Conservation (phyloP, 2,329 filamentous ascomycete genomes). For the Elsinoe fawcettii region DNA sequence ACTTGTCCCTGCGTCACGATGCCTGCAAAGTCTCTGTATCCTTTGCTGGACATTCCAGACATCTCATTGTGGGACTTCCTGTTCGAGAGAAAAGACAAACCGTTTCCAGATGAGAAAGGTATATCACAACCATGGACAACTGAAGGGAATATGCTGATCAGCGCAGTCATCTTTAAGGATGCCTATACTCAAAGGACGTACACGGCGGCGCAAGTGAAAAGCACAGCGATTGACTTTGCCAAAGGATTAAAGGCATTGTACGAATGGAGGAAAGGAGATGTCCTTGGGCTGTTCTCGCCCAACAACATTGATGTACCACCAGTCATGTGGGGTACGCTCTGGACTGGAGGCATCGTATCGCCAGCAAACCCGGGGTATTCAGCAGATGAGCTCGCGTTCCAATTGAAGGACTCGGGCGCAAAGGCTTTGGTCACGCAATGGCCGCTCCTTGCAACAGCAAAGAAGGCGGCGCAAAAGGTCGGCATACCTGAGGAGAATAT, state of each 20-base stretch:
- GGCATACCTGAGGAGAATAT: slow-evolving; percentile 66
- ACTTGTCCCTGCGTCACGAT: slow-evolving; percentile 40
- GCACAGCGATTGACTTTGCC: slow-evolving; percentile 65
- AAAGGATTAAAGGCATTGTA: slow-evolving; percentile 66
- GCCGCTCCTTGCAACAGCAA: slow-evolving; percentile 55
- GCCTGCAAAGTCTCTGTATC: slow-evolving; percentile 62
- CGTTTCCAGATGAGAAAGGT: slow-evolving; percentile 69
- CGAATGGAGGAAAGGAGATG: slow-evolving; percentile 76
- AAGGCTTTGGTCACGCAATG: slow-evolving; percentile 69
- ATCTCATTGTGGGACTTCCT: slow-evolving; percentile 72
- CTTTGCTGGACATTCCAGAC: slow-evolving; percentile 60
- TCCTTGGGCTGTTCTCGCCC: slow-evolving; percentile 72
- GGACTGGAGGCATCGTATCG: slow-evolving; percentile 75
- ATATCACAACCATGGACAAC: slow-evolving; percentile 17
- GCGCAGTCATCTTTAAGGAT: slow-evolving; percentile 68
- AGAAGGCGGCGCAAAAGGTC: slow-evolving; percentile 58
- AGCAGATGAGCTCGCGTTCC: slow-evolving; percentile 71
- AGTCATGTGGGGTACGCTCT: slow-evolving; percentile 69
- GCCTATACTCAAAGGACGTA: slow-evolving; percentile 61
- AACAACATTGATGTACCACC: slow-evolving; percentile 79
- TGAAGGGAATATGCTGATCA: neutral
- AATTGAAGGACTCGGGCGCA: slow-evolving; percentile 70
- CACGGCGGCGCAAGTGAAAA: slow-evolving; percentile 61
- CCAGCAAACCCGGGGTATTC: slow-evolving; percentile 87
- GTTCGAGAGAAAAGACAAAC: slow-evolving; percentile 59